These are phyloP conservation scores for Penicillium janthinellum DNA, from an alignment of 2,329 filamentous ascomycete species.

Conservation along the genomic window DNA sequence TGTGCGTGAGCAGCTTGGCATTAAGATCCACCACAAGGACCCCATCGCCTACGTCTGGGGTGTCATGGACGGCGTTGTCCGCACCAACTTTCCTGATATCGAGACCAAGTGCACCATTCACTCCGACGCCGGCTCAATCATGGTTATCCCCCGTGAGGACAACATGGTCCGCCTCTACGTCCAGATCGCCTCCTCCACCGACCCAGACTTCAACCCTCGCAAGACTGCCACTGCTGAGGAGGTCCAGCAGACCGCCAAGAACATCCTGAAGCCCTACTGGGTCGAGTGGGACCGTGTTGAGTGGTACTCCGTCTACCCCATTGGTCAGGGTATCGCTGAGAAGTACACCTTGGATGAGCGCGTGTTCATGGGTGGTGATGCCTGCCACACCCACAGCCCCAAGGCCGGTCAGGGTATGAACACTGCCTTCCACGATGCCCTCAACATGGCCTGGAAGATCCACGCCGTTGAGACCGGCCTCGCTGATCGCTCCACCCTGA, in stretches of 20 bases:
- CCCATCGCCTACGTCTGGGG: slow-evolving; percentile 67
- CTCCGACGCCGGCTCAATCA: slow-evolving; percentile 64
- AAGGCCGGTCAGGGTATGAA: slow-evolving; percentile 68
- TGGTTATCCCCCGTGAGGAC: slow-evolving; percentile 59
- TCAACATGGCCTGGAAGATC: slow-evolving; percentile 95
- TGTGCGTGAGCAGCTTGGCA: slow-evolving; percentile 63
- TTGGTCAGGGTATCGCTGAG: slow-evolving; percentile 67
- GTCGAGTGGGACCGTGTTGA: slow-evolving; percentile 66
- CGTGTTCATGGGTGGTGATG: slow-evolving; percentile 67
- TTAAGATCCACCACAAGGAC: slow-evolving; percentile 66
- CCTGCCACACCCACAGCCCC: slow-evolving; percentile 65
- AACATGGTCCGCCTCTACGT: slow-evolving; percentile 54
- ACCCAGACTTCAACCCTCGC: slow-evolving; percentile 62
- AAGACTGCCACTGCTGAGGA: slow-evolving; percentile 62
- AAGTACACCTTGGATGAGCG: slow-evolving; percentile 65
- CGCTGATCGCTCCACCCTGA: slow-evolving; percentile 71
- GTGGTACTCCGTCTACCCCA: slow-evolving; percentile 68
- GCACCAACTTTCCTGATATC: slow-evolving; percentile 65
- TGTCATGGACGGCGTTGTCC: slow-evolving; percentile 67
- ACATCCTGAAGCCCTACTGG: slow-evolving; percentile 61
- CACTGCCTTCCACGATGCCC: slow-evolving; percentile 64
- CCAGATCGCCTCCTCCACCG: slow-evolving; percentile 64
- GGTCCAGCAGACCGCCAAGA: slow-evolving; percentile 60
- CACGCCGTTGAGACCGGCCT: slow-evolving; percentile 86
- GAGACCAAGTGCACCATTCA: slow-evolving; percentile 71